Percentiles rank a stretch among this genome's conserved stretches.
Evolutionary conservation across 108 stramenopile genomes (phyloP).

Genomic region (Epipyxis sp.): DNA sequence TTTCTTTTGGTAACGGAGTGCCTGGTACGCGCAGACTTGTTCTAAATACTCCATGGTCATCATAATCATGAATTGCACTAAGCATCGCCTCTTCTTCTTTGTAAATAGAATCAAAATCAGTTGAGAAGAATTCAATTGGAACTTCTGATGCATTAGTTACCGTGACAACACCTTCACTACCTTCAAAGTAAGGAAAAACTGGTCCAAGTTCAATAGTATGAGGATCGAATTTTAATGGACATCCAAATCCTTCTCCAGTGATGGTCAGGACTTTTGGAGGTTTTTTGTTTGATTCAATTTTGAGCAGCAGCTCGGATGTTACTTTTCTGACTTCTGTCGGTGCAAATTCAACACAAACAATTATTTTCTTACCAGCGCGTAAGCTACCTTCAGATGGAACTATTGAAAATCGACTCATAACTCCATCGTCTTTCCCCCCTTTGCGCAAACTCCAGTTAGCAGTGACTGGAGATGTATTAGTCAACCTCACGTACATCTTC

Average conservation of each 20-base stretch:
- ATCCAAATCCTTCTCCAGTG: slow-evolving; percentile 44
- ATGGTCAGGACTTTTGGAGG: slow-evolving; percentile 30
- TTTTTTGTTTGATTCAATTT: slow-evolving; percentile 40
- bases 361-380: slow-evolving; percentile 35
- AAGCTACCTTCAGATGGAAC: slow-evolving; percentile 48
- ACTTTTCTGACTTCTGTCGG: slow-evolving; percentile 49
- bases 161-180: slow-evolving; percentile 37
- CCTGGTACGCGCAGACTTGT: slow-evolving; percentile 49
- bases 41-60: slow-evolving; percentile 38
- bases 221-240: slow-evolving; percentile 44
- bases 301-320: slow-evolving; percentile 47
- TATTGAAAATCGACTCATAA: slow-evolving; percentile 38
- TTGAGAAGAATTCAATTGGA: slow-evolving; percentile 60
- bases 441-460: slow-evolving; percentile 36
- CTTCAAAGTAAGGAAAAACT: slow-evolving; percentile 47
- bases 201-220: slow-evolving; percentile 49
- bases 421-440: slow-evolving; percentile 45
- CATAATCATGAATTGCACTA: slow-evolving; percentile 23
- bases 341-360: slow-evolving; percentile 57
- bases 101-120: slow-evolving; percentile 62
- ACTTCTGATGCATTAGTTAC: slow-evolving; percentile 43
- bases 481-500: slow-evolving; percentile 39
- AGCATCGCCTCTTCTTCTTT: slow-evolving; percentile 53
- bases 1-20: slow-evolving; percentile 37
- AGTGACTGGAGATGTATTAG: slow-evolving; percentile 38